These are phyloP conservation scores for Floccularia luteovirens DNA, from an alignment of 768 basidiomycete genomes.

Conservation along the genomic window DNA sequence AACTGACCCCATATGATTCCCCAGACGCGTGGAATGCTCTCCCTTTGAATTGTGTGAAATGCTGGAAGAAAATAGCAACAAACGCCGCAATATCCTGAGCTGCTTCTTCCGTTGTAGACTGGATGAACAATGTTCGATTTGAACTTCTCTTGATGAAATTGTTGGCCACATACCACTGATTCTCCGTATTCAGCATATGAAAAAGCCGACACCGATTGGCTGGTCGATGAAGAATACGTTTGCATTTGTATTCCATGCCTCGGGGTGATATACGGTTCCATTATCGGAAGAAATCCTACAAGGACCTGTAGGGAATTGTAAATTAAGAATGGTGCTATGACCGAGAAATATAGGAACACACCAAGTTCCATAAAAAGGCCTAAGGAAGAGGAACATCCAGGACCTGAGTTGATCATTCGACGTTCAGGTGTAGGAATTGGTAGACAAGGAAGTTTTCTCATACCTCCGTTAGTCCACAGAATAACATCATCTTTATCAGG, in stretches of 20 bases:
- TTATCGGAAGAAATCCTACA: slow-evolving; percentile 52
- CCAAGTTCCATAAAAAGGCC: slow-evolving; percentile 74
- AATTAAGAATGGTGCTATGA: not conserved
- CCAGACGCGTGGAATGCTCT: slow-evolving; percentile 59
- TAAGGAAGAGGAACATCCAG: slow-evolving; percentile 35
- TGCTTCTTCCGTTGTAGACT: slow-evolving; percentile 62
- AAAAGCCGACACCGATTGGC: slow-evolving; percentile 54
- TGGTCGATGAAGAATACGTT: slow-evolving; percentile 60
- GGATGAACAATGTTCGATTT: too few relatives aligned
- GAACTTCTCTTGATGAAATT: too few relatives aligned
- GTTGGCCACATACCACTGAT: slow-evolving; percentile 36
- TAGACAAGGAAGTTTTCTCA: slow-evolving; percentile 2
- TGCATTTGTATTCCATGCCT: slow-evolving; percentile 64
- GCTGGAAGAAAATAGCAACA: slow-evolving; percentile 66
- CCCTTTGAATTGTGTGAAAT: slow-evolving; percentile 65
- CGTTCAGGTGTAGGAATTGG: not conserved
- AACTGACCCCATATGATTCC: slow-evolving; percentile 69
- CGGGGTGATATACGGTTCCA: slow-evolving; percentile 43
- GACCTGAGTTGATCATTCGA: slow-evolving; percentile 21
- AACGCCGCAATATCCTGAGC: slow-evolving; percentile 67
- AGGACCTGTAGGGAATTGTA: slow-evolving; percentile 35
- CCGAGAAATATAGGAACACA: slow-evolving; percentile 21
- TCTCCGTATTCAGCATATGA: slow-evolving; percentile 61
- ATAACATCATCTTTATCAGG: slow-evolving; percentile 35
- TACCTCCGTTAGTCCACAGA: slow-evolving; percentile 44